These are phyloP conservation scores for Trichoderma atroviride DNA, from an alignment of 2,329 filamentous ascomycete genomes.

Conservation along the genomic window DNA sequence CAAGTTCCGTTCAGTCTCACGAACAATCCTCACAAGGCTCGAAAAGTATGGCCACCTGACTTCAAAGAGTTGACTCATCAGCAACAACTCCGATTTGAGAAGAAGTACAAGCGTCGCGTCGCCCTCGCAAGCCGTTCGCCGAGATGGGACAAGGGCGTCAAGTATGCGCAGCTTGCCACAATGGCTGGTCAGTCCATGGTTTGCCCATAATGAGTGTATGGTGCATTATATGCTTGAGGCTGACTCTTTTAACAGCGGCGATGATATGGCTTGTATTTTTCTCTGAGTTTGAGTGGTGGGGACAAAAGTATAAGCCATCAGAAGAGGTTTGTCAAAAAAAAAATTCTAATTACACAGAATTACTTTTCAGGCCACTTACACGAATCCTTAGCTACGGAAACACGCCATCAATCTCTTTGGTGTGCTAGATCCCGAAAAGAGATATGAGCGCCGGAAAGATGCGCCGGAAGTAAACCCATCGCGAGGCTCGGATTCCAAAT, in stretches of 20 bases:
- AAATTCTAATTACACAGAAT: neutral
- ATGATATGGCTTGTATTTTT: conserved; percentile 46
- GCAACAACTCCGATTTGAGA: conserved; percentile 77
- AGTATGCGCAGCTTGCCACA: conserved; percentile 64
- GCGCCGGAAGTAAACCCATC: conserved; percentile 39
- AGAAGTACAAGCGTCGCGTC: conserved; percentile 73
- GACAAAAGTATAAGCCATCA: conserved; percentile 46
- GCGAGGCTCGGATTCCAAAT: conserved; percentile 36
- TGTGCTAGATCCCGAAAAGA: conserved; percentile 45
- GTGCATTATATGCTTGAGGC: neutral
- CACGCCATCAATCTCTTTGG: conserved; percentile 46
- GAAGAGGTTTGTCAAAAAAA: conserved; percentile 41
- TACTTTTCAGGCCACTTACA: neutral
- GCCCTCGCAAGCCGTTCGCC: conserved; percentile 64
- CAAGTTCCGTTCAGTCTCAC: conserved; percentile 42
- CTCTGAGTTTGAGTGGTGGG: conserved; percentile 50
- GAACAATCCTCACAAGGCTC: conserved; percentile 63
- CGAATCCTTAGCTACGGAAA: conserved; percentile 39
- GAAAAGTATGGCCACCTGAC: conserved; percentile 78
- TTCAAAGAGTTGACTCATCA: conserved; percentile 69
- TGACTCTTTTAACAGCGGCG: conserved; percentile 36
- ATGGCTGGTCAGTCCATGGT: conserved; percentile 54
- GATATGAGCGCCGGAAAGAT: conserved; percentile 46
- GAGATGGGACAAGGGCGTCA: conserved; percentile 65
- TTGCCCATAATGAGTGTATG: neutral